These are phyloP conservation scores for Xylaria flabelliformis DNA, from an alignment of 495 filamentous ascomycete genomes.

Conservation along the genomic window DNA sequence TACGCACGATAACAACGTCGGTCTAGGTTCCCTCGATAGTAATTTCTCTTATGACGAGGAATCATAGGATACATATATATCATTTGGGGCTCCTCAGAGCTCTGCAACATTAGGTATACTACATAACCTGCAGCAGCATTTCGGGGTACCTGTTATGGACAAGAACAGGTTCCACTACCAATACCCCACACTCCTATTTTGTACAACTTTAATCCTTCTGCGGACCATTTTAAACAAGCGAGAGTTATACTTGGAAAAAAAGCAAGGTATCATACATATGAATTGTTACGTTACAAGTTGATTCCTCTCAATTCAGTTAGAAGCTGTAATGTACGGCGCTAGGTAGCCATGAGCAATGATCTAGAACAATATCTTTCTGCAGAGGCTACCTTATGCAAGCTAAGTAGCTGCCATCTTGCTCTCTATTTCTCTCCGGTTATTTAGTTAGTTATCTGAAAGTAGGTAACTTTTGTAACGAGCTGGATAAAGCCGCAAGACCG, in stretches of 20 bases:
- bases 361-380: no score
- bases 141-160: conserved; percentile 3
- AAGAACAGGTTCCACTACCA: not conserved
- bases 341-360: not conserved
- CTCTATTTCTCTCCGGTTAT: not conserved
- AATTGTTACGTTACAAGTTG: not conserved
- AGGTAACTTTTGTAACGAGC: not conserved
- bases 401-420: not conserved
- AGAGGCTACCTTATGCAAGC: not conserved
- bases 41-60: not conserved
- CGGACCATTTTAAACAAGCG: not conserved
- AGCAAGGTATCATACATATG: not conserved
- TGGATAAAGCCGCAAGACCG: not conserved
- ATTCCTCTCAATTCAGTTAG: not conserved
- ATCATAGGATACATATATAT: not conserved
- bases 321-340: not conserved
- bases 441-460: not conserved
- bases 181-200: not conserved
- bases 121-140: not conserved
- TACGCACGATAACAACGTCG: not conserved
- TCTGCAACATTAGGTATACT: no score
- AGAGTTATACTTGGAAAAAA: not conserved
- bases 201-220: not conserved
- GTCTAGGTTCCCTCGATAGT: not conserved
- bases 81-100: not conserved